phyloP scores from a whole-genome alignment of 768 basidiomycete species.

The Tephrocybe sp. region DNA sequence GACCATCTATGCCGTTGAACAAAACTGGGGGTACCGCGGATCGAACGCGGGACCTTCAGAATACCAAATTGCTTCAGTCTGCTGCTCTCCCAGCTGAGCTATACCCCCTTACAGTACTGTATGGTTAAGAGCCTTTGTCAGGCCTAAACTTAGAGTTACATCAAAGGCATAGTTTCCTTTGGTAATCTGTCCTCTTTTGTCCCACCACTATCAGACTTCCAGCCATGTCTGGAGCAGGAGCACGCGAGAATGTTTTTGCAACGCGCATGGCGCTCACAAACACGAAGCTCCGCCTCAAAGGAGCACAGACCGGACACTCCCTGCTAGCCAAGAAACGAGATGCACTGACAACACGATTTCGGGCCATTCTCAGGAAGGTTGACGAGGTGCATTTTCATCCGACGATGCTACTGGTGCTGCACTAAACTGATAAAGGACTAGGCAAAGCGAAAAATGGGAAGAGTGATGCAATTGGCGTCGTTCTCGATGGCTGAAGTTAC shows the following conservation, averaged over 20 bases:
- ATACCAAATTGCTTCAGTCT: conserved; percentile 64
- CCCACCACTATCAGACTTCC: no score
- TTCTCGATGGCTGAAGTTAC: conserved; percentile 99
- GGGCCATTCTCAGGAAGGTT: conserved; percentile 93
- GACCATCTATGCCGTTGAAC: no score
- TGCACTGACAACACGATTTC: conserved; percentile 92
- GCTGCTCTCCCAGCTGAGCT: conserved; percentile 78
- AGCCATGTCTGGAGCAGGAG: conserved; percentile 88
- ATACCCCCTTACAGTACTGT: conserved; percentile 55
- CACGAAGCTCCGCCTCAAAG: conserved; percentile 86
- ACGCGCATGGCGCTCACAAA: conserved; percentile 97
- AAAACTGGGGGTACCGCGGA: conserved; percentile 68
- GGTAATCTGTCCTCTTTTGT: no score
- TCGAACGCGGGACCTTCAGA: conserved; percentile 82
- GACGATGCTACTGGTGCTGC: conserved; percentile 7
- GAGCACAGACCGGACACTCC: conserved; percentile 94
- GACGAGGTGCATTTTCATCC: conserved; percentile 69
- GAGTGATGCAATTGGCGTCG: conserved; percentile 97
- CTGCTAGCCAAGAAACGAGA: conserved; percentile 97
- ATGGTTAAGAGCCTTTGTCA: no score
- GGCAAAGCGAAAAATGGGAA: conserved; percentile 99
- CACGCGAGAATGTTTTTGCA: conserved; percentile 93
- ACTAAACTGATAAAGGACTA: conserved; percentile 35
- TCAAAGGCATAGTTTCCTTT: no score
- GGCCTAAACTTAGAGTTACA: no score